These are phyloP conservation scores for Verbena officinalis DNA, from an alignment of 257 asterid species.

Conservation along the genomic window DNA sequence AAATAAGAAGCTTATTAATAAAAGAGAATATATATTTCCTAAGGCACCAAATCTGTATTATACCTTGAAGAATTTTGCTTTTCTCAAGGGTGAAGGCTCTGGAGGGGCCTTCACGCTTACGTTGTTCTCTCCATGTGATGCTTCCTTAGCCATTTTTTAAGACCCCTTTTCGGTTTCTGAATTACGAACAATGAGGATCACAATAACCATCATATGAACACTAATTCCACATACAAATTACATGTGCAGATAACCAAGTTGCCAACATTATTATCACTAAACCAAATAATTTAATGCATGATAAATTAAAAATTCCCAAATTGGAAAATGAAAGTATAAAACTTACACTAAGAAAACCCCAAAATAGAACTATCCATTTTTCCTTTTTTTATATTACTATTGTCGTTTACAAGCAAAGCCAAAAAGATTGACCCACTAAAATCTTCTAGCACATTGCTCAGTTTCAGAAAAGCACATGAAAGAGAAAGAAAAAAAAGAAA, in stretches of 20 bases:
- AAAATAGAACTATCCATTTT: background rate
- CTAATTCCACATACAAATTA: background rate
- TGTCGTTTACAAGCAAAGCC: no score
- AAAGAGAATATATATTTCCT: background rate
- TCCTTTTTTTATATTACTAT: no score
- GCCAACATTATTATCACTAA: background rate
- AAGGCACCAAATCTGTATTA: background rate
- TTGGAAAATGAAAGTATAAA: no score
- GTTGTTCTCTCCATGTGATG: slow-evolving; percentile 39
- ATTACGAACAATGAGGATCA: slow-evolving; percentile 4
- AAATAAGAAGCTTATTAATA: background rate
- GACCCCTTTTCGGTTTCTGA: slow-evolving; percentile 22
- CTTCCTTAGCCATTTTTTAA: slow-evolving; percentile 52
- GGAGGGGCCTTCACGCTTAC: slow-evolving; percentile 60
- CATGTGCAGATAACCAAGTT: background rate
- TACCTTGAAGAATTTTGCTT: slow-evolving; percentile 74
- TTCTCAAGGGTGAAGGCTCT: slow-evolving; percentile 79
- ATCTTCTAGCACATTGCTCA: no score
- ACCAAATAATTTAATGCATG: background rate
- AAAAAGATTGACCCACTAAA: no score
- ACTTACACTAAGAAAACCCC: no score
- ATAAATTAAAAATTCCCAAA: background rate
- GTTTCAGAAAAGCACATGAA: background rate
- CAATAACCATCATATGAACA: background rate
- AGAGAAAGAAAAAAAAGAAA: background rate